Conservation (phyloP, 1,139 yeast species). For the Lodderomyces jiufengensis region DNA sequence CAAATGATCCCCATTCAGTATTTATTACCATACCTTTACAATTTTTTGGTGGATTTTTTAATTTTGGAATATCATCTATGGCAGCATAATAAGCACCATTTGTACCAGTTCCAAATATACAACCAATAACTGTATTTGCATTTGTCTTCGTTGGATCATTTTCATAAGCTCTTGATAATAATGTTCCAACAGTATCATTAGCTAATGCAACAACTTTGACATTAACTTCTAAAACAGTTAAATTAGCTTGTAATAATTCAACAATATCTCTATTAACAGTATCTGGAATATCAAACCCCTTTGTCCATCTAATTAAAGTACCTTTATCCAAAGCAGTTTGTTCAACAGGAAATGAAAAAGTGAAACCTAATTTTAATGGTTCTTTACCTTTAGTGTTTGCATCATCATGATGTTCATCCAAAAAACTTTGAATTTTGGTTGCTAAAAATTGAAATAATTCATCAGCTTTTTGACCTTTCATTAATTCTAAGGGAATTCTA, state of each 20-base stretch:
- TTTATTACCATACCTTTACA: constrained; percentile 80
- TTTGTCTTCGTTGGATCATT: constrained; percentile 53
- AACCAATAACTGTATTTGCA: constrained; percentile 75
- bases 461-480: constrained; percentile 50
- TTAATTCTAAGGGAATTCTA: constrained; percentile 68
- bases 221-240: constrained; percentile 56
- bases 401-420: constrained; percentile 59
- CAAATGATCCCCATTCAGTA: constrained; percentile 98
- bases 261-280: constrained; percentile 83
- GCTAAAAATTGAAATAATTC: constrained; percentile 74
- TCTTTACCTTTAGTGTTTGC: constrained; percentile 12
- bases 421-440: constrained; percentile 57
- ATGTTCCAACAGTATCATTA: constrained; percentile 92
- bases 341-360: constrained; percentile 87
- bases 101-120: constrained; percentile 94
- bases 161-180: constrained; percentile 83
- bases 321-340: constrained; percentile 81
- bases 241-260: constrained; percentile 60
- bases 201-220: constrained; percentile 85
- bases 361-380: constrained; percentile 73
- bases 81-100: constrained; percentile 90
- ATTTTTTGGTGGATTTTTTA: constrained; percentile 46
- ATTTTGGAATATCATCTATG: constrained; percentile 65
- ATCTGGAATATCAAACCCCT: constrained; percentile 84
- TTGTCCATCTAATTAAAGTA: constrained; percentile 87